Conservation (phyloP, 169 alveolate species). For the Theileria equi region DNA sequence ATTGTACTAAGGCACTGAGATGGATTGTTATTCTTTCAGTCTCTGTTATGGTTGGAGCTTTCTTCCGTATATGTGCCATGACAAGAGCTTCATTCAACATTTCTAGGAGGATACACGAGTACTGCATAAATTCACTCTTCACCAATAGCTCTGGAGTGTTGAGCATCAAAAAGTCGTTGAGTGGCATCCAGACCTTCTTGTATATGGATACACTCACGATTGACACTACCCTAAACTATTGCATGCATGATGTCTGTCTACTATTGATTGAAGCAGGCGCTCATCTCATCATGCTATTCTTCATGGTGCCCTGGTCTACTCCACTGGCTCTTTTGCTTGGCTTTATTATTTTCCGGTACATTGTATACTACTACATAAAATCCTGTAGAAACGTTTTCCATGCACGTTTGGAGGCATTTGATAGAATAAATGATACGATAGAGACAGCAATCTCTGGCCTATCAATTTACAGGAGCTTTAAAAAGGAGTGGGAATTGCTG, state of each 20-base stretch:
- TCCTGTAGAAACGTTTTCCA: conserved; percentile 30
- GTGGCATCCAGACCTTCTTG: conserved; percentile 27
- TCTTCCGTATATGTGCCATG: not conserved
- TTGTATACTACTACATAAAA: conserved; percentile 5
- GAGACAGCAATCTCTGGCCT: conserved; percentile 40
- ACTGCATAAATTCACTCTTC: conserved; percentile 29
- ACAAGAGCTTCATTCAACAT: conserved; percentile 13
- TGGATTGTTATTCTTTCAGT: not conserved
- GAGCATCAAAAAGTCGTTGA: conserved; percentile 6
- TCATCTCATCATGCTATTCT: conserved; percentile 41
- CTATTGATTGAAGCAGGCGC: conserved; percentile 12
- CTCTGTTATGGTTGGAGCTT: not conserved
- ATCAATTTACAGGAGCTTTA: conserved; percentile 38
- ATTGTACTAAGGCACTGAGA: too few species aligned
- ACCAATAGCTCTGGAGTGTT: not conserved
- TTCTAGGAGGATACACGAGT: conserved; percentile 38
- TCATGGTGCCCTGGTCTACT: conserved; percentile 16
- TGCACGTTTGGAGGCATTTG: conserved; percentile 16
- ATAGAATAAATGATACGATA: conserved; percentile 21
- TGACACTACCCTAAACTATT: conserved; percentile 32
- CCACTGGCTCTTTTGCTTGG: conserved; percentile 13
- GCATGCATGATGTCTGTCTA: conserved; percentile 5
- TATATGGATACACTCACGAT: conserved; percentile 33
- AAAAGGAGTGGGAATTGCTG: conserved; percentile 26
- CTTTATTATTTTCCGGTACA: conserved; percentile 3